Percentiles rank a stretch among this genome's conserved stretches.
phyloP scores from a whole-genome alignment of 2,329 filamentous ascomycete genomes.

The Colletotrichum lupini region DNA sequence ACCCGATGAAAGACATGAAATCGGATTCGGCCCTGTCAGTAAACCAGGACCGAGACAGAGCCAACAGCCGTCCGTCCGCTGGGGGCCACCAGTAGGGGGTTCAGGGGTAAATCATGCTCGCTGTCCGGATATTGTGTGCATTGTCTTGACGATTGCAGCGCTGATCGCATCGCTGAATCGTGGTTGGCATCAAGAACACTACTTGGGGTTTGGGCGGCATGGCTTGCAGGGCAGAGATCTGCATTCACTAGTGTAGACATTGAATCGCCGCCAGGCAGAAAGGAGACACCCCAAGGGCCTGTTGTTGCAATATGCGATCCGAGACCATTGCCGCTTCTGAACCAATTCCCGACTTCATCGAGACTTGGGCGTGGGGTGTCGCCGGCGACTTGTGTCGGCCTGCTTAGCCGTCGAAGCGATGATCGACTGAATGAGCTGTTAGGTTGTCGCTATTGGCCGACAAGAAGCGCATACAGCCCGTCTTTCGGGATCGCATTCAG shows the following conservation, averaged over 20 bases:
- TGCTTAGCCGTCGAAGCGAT: slow-evolving; percentile 20
- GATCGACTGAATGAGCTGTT: slow-evolving; percentile 10
- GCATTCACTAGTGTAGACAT: slow-evolving; percentile 1
- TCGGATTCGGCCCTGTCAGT: neutral
- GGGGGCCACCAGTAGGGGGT: neutral
- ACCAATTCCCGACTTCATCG: neutral
- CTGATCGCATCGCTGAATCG: slow-evolving; percentile 13
- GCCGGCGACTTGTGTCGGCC: slow-evolving; percentile 1
- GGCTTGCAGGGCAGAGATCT: slow-evolving; percentile 14
- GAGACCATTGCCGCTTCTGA: neutral
- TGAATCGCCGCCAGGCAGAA: slow-evolving; percentile 3
- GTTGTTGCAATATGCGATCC: slow-evolving; percentile 6
- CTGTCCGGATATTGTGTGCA: neutral
- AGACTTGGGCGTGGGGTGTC: slow-evolving; percentile 11
- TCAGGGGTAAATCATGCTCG: neutral
- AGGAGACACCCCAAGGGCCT: neutral
- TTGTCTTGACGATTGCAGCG: neutral
- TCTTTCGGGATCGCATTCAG: slow-evolving; percentile 1
- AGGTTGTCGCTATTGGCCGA: neutral
- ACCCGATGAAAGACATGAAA: neutral
- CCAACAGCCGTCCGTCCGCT: neutral
- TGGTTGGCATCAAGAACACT: slow-evolving; percentile 4
- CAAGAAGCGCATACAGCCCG: neutral
- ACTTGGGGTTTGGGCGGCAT: neutral
- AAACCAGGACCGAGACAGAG: neutral